Percentiles rank a stretch among this genome's conserved stretches.
These are phyloP conservation scores for Stylonectria norvegica DNA, from an alignment of 2,329 filamentous ascomycete genomes.

Conservation along the genomic window DNA sequence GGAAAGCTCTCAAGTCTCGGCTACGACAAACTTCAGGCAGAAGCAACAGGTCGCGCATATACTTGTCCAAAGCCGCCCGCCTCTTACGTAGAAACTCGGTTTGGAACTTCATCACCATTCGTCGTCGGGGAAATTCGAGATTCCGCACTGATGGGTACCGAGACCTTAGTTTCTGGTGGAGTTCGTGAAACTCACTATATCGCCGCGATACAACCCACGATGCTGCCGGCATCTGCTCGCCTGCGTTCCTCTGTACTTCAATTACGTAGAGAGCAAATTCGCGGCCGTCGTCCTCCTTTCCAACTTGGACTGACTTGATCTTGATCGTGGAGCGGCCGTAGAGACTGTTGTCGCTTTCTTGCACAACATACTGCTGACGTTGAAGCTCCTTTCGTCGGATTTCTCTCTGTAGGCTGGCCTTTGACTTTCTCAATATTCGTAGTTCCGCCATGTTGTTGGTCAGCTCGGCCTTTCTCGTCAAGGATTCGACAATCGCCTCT, in stretches of 20 bases:
- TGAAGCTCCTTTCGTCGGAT: slow-evolving; percentile 93
- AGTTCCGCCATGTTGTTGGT: slow-evolving; percentile 96
- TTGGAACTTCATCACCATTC: slow-evolving; percentile 94
- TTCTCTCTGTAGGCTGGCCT: slow-evolving; percentile 87
- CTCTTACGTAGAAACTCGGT: slow-evolving; percentile 93
- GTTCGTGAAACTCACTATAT: slow-evolving; percentile 95
- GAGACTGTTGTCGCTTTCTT: slow-evolving; percentile 96
- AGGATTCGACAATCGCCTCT: slow-evolving; percentile 84
- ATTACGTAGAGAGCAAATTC: slow-evolving; percentile 93
- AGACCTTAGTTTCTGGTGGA: slow-evolving; percentile 82
- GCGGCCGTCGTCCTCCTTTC: slow-evolving; percentile 84
- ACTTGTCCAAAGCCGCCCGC: slow-evolving; percentile 76
- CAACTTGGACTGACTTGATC: slow-evolving; percentile 91
- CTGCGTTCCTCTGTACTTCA: slow-evolving; percentile 84
- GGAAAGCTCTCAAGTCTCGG: slow-evolving; percentile 84
- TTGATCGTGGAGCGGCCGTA: slow-evolving; percentile 86
- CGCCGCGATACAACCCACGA: slow-evolving; percentile 89
- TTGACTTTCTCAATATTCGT: slow-evolving; percentile 88
- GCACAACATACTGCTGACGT: slow-evolving; percentile 91
- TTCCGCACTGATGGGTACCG: slow-evolving; percentile 84
- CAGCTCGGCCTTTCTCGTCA: slow-evolving; percentile 90
- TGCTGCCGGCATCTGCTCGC: slow-evolving; percentile 94
- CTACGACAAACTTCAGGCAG: slow-evolving; percentile 93
- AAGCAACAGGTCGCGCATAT: slow-evolving; percentile 75
- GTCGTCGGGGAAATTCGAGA: slow-evolving; percentile 85